Evolutionary conservation across 202 grass and related monocot species (phyloP), one percentile per base, ranked within the genome.

Genomic region (Setaria viridis): DNA sequence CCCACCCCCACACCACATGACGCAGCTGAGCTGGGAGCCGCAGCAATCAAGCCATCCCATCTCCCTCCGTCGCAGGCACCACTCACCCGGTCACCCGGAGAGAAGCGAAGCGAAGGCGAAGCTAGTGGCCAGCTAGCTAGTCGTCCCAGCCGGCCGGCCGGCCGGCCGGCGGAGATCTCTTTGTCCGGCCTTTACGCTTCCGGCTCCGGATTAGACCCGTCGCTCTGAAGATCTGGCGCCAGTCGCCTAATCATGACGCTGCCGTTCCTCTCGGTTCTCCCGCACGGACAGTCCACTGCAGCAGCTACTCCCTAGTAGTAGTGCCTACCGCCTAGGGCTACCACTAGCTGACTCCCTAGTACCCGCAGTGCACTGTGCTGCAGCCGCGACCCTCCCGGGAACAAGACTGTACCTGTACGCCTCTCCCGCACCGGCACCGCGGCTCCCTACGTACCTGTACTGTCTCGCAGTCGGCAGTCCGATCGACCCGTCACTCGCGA

Each of bases 241-340:
- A 71, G 63, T 32, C 32, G 70, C 25, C 85, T 46, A 88, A 92
- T 92, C 87, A 92, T 89, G 37, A 66, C 83, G 86, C 74, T 43
- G 67, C 87, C 90, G 14, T 54, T 74, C 57, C 70, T 48, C 84
- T 77, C 66, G 84, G 66, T 78, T 67, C 69, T 53, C 84, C 4
- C 66, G 45, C 46, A 64, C 76, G 51, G 17, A 58, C 85, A 59
- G 60, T 53, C 11, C 35, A 1, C 47, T 58, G 12, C 25, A 25
- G 32, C 32, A 25, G 32, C 32, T 71, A 11, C 9, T 46, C 5
- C 1, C 0, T 19, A n/a, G 50, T 1, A 47, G 7, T 39, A 39
- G 37, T 4, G 37, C 37, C 37, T 39, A 39, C 37, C 37, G 30
- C n/a, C 72, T 83, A 81, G 62, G 74, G 80, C 89, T 80, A 84